Percentiles rank a stretch among this genome's conserved stretches.
These are phyloP conservation scores for Adansonia rubrostipa DNA, from an alignment of 441 rosid genomes.

Conservation along the genomic window DNA sequence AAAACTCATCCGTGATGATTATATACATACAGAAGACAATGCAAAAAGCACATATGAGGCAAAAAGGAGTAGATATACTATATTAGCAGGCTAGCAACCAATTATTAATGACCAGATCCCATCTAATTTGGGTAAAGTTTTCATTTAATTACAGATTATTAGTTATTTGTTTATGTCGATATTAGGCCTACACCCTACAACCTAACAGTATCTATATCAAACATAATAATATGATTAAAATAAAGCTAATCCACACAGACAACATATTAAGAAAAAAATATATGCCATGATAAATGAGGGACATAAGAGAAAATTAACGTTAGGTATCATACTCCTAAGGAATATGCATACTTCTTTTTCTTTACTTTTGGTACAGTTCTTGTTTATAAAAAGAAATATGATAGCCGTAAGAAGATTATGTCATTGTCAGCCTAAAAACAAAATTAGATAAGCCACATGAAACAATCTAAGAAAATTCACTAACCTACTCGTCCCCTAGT, in stretches of 20 bases:
- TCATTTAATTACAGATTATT: conserved; percentile 3
- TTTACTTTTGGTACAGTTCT: neutral
- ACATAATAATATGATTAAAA: conserved; percentile 2
- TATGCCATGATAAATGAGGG: neutral
- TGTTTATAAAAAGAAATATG: neutral
- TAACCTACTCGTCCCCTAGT: neutral
- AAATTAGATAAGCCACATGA: neutral
- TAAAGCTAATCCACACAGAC: neutral
- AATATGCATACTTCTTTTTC: neutral
- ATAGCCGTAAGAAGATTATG: neutral
- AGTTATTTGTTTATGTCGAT: conserved; percentile 6
- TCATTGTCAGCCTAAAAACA: neutral
- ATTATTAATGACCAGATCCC: neutral
- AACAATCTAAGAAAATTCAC: neutral
- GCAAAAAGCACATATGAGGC: neutral
- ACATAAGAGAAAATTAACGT: neutral
- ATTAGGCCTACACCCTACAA: neutral
- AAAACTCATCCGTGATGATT: conserved; percentile 22
- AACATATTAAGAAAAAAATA: neutral
- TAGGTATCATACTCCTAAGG: neutral
- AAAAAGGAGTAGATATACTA: neutral
- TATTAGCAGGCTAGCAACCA: conserved; percentile 10
- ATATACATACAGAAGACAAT: conserved; percentile 7
- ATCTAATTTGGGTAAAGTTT: conserved; percentile 10
- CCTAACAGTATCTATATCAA: neutral